Evolutionary conservation across 805 yeast genomes (phyloP).

Genomic region (Hermanozyma aechmeae): DNA sequence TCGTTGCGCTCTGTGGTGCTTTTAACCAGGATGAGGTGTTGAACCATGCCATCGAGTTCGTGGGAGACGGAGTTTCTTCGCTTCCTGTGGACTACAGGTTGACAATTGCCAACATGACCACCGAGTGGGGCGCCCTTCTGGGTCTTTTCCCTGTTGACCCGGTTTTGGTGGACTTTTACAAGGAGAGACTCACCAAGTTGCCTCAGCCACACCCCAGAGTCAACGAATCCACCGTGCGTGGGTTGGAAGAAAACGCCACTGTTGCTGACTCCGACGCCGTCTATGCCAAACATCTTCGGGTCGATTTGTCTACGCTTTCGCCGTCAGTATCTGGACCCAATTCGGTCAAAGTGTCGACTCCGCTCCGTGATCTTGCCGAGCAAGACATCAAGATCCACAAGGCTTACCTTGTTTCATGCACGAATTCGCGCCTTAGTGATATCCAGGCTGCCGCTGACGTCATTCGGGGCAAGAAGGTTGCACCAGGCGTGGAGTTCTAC

Average conservation of each 20-base stretch:
- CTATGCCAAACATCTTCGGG: constrained; percentile 79
- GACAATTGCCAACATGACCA: constrained; percentile 95
- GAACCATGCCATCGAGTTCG: constrained; percentile 89
- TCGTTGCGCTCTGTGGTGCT: constrained; percentile 90
- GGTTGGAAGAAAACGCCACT: constrained; percentile 33
- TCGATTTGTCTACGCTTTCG: constrained; percentile 72
- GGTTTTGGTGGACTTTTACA: constrained; percentile 69
- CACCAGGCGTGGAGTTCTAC: constrained; percentile 87
- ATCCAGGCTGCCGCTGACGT: constrained; percentile 91
- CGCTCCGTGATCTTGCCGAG: constrained; percentile 64
- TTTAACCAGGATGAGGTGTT: constrained; percentile 89
- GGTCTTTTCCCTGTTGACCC: constrained; percentile 96
- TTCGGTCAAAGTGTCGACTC: constrained; percentile 83
- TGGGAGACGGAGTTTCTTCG: constrained; percentile 67
- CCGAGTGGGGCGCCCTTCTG: constrained; percentile 79
- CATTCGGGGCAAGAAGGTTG: constrained; percentile 72
- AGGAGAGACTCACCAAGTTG: constrained; percentile 45
- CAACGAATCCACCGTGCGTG: constrained; percentile 48
- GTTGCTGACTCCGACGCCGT: constrained; percentile 67
- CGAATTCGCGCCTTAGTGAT: constrained; percentile 89
- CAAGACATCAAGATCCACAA: constrained; percentile 76
- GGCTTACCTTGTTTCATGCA: constrained; percentile 96
- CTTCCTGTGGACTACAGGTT: constrained; percentile 75
- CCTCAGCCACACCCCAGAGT: constrained; percentile 81
- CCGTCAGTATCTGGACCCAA: constrained; percentile 96